A percentile compares a stretch with the other conserved stretches of the same genome.
Evolutionary conservation across 768 basidiomycete species (phyloP).

Genomic region (Russula foetens): DNA sequence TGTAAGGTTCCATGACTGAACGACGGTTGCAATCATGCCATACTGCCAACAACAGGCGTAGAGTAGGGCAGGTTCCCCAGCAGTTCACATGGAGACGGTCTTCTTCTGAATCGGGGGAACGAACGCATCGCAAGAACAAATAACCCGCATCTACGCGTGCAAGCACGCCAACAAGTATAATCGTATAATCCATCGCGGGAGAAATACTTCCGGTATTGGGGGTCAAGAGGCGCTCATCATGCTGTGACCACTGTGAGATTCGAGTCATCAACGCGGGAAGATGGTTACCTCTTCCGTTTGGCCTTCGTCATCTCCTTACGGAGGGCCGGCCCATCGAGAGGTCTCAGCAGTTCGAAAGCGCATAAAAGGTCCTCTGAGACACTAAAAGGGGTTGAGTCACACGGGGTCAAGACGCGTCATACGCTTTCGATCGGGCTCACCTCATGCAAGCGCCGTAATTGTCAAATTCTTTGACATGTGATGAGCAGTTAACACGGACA

Average conservation of each 20-base stretch:
- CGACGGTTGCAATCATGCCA: neutral
- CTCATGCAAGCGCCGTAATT: slow-evolving; percentile 96
- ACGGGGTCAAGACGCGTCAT: neutral
- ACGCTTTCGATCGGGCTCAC: slow-evolving; percentile 31
- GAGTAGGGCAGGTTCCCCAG: neutral
- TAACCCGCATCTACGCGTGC: slow-evolving; percentile 4
- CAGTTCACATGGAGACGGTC: neutral
- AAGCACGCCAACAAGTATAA: slow-evolving; percentile 14
- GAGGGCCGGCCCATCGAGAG: slow-evolving; percentile 86
- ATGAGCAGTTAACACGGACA: slow-evolving; percentile 13
- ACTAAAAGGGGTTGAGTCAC: slow-evolving; percentile 30
- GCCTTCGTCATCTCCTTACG: slow-evolving; percentile 99
- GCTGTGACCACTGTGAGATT: slow-evolving; percentile 6
- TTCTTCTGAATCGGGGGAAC: neutral
- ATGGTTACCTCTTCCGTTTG: slow-evolving; percentile 83
- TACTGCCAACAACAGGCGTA: neutral
- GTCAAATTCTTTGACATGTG: slow-evolving; percentile 65
- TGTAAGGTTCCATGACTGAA: neutral
- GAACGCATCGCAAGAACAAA: slow-evolving; percentile 1
- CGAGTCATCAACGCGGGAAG: neutral
- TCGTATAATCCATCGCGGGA: slow-evolving; percentile 14
- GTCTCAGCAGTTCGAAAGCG: slow-evolving; percentile 95
- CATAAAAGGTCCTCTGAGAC: slow-evolving; percentile 97
- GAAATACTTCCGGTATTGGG: neutral
- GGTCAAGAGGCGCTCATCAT: slow-evolving; percentile 20